A percentile compares a stretch with the other conserved stretches of the same genome.
These are phyloP conservation scores for Fusarium napiforme DNA, from an alignment of 2,329 filamentous ascomycete genomes.

Conservation along the genomic window DNA sequence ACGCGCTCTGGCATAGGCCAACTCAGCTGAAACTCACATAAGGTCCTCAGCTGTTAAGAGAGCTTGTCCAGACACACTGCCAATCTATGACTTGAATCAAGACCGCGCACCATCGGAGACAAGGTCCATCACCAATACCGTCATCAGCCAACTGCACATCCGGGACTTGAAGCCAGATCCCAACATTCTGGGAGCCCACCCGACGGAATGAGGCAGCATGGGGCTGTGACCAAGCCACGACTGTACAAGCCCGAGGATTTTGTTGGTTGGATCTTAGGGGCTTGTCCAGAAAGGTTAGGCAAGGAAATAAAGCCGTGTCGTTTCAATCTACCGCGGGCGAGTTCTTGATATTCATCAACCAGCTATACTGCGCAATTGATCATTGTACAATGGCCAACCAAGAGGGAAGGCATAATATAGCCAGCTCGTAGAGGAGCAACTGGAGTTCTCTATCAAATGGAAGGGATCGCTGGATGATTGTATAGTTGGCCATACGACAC, in stretches of 20 bases:
- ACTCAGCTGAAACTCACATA: not conserved
- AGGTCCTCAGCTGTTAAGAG: not conserved
- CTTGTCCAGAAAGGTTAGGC: not conserved
- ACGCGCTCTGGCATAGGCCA: not conserved
- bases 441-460: no score
- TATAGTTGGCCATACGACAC: no score
- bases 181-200: accelerated
- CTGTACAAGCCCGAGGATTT: not conserved
- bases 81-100: not conserved
- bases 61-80: not conserved
- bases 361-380: no score
- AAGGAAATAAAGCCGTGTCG: not conserved
- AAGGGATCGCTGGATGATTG: no score
- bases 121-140: accelerated
- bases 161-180: not conserved
- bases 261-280: not conserved
- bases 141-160: not conserved
- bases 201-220: not conserved
- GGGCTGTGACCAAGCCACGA: accelerated
- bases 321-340: not conserved
- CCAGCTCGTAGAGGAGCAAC: no score
- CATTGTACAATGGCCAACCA: not conserved
- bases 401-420: not conserved
- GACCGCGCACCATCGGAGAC: not conserved
- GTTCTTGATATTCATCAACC: not conserved